A percentile compares a stretch with the other conserved stretches of the same genome.
These are phyloP conservation scores for Ilyonectria destructans DNA, from an alignment of 2,329 filamentous ascomycete species.

Conservation along the genomic window DNA sequence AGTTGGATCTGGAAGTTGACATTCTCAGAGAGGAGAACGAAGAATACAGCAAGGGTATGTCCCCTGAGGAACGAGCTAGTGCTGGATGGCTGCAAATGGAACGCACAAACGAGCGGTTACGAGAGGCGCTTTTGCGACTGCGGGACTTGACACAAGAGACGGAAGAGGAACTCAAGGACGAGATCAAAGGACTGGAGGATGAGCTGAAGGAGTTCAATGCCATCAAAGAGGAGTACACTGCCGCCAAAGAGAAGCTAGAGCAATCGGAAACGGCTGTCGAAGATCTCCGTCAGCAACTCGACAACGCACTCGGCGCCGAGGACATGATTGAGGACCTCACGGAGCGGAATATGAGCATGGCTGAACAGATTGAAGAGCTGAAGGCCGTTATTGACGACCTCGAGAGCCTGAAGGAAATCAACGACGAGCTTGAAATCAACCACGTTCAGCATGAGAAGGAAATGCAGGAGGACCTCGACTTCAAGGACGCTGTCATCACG, in stretches of 20 bases:
- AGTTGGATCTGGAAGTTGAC: slow-evolving; percentile 90
- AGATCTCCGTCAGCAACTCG: slow-evolving; percentile 91
- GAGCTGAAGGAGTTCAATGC: slow-evolving; percentile 79
- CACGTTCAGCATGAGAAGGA: slow-evolving; percentile 95
- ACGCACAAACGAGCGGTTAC: slow-evolving; percentile 88
- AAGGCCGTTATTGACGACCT: slow-evolving; percentile 88
- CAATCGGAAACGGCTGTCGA: slow-evolving; percentile 84
- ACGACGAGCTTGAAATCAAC: slow-evolving; percentile 94
- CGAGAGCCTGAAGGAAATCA: slow-evolving; percentile 91
- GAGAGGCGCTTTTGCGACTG: slow-evolving; percentile 87
- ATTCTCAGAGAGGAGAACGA: slow-evolving; percentile 90
- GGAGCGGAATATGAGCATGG: slow-evolving; percentile 87
- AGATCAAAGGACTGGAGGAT: slow-evolving; percentile 82
- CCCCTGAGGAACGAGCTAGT: slow-evolving; percentile 87
- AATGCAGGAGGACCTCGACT: slow-evolving; percentile 93
- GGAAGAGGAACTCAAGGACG: slow-evolving; percentile 83
- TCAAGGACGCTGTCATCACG: slow-evolving; percentile 86
- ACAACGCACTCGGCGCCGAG: slow-evolving; percentile 89
- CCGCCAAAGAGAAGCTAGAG: slow-evolving; percentile 80
- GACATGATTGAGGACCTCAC: slow-evolving; percentile 95
- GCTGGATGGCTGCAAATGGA: slow-evolving; percentile 94
- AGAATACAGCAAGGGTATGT: slow-evolving; percentile 88
- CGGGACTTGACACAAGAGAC: slow-evolving; percentile 91
- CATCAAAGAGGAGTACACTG: slow-evolving; percentile 79
- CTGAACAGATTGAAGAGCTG: slow-evolving; percentile 87